Evolutionary conservation across 176 grass and related monocot genomes (phyloP).

Genomic region (Guadua angustifolia): DNA sequence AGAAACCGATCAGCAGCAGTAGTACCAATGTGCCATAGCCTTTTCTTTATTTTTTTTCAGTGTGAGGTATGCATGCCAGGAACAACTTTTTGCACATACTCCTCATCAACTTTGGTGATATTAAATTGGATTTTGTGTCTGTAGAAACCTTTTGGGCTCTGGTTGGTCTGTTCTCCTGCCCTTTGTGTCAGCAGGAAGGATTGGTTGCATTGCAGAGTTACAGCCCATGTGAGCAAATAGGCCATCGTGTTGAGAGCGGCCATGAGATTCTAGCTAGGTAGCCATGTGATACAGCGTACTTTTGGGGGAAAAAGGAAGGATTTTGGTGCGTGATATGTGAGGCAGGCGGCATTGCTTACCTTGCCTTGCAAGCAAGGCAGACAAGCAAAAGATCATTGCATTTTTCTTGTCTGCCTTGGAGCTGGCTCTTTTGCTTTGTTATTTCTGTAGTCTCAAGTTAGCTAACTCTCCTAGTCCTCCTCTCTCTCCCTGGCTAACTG

Average conservation of each 20-base stretch:
- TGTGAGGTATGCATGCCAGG: not conserved
- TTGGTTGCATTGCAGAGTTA: not conserved
- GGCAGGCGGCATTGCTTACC: not conserved
- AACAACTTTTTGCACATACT: constrained; percentile 25
- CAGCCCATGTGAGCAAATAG: not conserved
- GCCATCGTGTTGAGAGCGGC: not conserved
- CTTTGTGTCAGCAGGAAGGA: not conserved
- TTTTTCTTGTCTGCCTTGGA: not conserved
- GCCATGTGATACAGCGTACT: not conserved
- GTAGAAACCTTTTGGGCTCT: constrained; percentile 4
- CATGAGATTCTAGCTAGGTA: not conserved
- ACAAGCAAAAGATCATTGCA: not conserved
- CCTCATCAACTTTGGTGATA: not conserved
- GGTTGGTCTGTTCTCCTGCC: constrained; percentile 10
- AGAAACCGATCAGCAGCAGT: not conserved
- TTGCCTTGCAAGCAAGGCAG: constrained; percentile 41
- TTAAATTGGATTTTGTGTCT: constrained; percentile 4
- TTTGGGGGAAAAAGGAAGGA: too few species aligned
- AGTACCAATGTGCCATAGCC: not conserved
- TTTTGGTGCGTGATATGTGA: not conserved
- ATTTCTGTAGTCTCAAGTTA: too few species aligned
- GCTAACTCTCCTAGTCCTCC: too few species aligned
- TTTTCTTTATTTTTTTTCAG: not conserved
- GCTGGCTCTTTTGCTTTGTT: not conserved
- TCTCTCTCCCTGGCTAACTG: too few species aligned